These are phyloP conservation scores for Extremus antarcticus DNA, from an alignment of 495 filamentous ascomycete genomes.

Conservation along the genomic window DNA sequence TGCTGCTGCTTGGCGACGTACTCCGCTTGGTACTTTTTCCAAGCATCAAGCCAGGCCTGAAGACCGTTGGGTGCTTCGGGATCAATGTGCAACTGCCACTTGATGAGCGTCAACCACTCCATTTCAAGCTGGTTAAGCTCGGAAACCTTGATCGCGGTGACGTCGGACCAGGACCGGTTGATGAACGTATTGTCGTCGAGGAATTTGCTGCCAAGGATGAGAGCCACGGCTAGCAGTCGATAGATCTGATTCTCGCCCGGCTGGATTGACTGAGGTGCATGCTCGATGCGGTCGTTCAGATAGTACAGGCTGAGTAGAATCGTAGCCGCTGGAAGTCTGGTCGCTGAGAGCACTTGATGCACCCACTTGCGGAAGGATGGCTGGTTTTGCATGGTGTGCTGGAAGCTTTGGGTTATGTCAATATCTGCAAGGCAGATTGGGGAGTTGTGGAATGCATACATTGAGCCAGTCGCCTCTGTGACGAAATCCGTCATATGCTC, in stretches of 20 bases:
- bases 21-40: conserved; percentile 66
- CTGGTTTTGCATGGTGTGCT: conserved; percentile 54
- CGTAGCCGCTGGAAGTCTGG: conserved; percentile 86
- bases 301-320: conserved; percentile 91
- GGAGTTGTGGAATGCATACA: conserved; percentile 57
- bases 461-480: conserved; percentile 76
- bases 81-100: conserved; percentile 82
- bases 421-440: conserved; percentile 56
- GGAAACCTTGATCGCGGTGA: conserved; percentile 78
- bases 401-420: conserved; percentile 68
- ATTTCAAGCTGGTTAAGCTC: conserved; percentile 86
- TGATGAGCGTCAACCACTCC: conserved; percentile 79
- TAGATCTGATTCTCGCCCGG: conserved; percentile 66
- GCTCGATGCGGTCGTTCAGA: conserved; percentile 68
- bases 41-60: conserved; percentile 68
- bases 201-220: conserved; percentile 95
- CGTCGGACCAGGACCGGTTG: conserved; percentile 97
- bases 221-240: conserved; percentile 77
- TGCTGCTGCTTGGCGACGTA: conserved; percentile 37
- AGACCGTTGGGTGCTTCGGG: conserved; percentile 74
- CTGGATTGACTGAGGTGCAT: conserved; percentile 43
- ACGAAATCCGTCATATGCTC: conserved; percentile 98
- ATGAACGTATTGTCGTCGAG: conserved; percentile 98
- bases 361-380: conserved; percentile 91
- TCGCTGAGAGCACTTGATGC: conserved; percentile 84